A percentile compares a stretch with the other conserved stretches of the same genome.
These are phyloP conservation scores for Furcasterigmium sp. DNA, from an alignment of 2,329 filamentous ascomycete species.

Conservation along the genomic window DNA sequence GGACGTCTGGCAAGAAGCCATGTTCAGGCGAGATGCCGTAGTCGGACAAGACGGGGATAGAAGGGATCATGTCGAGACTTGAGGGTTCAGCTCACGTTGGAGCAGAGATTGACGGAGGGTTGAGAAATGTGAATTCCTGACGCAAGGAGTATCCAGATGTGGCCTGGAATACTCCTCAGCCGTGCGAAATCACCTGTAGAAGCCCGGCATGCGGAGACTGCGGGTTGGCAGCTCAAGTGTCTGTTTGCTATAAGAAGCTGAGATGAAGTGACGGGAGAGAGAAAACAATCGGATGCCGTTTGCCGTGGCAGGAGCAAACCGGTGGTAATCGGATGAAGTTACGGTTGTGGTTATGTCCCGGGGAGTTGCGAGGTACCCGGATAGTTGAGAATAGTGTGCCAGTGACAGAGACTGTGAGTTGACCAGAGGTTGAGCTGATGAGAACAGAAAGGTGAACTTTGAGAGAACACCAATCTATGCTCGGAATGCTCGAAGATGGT, in stretches of 20 bases:
- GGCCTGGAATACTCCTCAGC: slow-evolving; percentile 59
- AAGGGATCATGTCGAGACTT: slow-evolving; percentile 44
- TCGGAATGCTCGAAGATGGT: too few relatives aligned
- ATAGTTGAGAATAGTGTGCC: not conserved
- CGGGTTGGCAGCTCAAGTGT: not conserved
- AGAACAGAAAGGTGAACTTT: not conserved
- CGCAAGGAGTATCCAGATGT: slow-evolving; percentile 60
- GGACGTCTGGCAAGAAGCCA: slow-evolving; percentile 81
- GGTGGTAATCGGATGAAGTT: too few relatives aligned
- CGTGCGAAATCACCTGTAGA: slow-evolving; percentile 34
- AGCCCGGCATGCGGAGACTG: not conserved
- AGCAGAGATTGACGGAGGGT: slow-evolving; percentile 5
- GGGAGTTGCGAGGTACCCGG: too few relatives aligned
- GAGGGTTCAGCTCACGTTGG: not conserved
- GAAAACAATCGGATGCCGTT: not conserved
- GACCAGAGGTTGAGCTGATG: not conserved
- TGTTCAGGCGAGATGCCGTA: slow-evolving; percentile 74
- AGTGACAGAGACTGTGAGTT: not conserved
- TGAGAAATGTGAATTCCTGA: slow-evolving; percentile 36
- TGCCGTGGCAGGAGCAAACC: too few relatives aligned
- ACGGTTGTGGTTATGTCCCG: too few relatives aligned
- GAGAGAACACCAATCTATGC: too few relatives aligned
- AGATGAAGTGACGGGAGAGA: not conserved
- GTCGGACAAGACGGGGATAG: slow-evolving; percentile 61
- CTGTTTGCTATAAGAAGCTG: not conserved